Percentiles rank a stretch among this genome's conserved stretches.
These are phyloP conservation scores for Yamadazyma scolyti DNA, from an alignment of 805 yeast genomes.

Conservation along the genomic window DNA sequence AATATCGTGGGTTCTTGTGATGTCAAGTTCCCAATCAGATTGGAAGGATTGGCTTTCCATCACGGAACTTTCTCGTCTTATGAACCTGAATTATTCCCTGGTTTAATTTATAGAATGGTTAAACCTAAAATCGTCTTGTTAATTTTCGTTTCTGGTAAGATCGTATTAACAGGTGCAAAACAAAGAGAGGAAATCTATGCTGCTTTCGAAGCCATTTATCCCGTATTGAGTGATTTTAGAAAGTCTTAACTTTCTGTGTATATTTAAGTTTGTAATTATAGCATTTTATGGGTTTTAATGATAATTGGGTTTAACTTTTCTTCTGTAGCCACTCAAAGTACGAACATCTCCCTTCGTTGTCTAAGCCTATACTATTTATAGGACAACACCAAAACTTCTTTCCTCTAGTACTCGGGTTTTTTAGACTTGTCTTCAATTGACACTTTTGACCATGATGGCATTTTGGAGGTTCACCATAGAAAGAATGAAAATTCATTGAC, in stretches of 20 bases:
- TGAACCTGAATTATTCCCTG: conserved; percentile 98
- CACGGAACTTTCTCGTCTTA: conserved; percentile 99
- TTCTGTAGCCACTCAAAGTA: conserved; percentile 15
- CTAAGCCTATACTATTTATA: conserved; percentile 5
- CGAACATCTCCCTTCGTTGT: conserved; percentile 14
- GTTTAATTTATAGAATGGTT: conserved; percentile 98
- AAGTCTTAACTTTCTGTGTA: conserved; percentile 45
- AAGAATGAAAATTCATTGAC: conserved; percentile 4
- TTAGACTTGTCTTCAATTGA: conserved; percentile 24
- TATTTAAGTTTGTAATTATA: conserved; percentile 10
- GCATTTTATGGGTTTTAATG: conserved; percentile 7
- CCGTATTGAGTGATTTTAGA: conserved; percentile 96
- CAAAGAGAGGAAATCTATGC: conserved; percentile 98
- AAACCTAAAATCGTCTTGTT: conserved; percentile 95
- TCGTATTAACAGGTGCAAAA: conserved; percentile 97
- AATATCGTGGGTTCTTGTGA: conserved; percentile 98
- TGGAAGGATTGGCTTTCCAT: conserved; percentile 95
- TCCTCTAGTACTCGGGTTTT: conserved; percentile 21
- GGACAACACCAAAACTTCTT: conserved; percentile 32
- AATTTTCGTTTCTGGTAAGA: conserved; percentile 95
- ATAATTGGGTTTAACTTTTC: background rate
- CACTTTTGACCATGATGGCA: conserved; percentile 25
- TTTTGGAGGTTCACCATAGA: conserved; percentile 22
- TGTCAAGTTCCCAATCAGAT: conserved; percentile 94
- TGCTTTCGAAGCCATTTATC: conserved; percentile 97